A percentile compares a stretch with the other conserved stretches of the same genome.
These are phyloP conservation scores for Nicotiana paniculata DNA, from an alignment of 257 asterid genomes.

Conservation along the genomic window DNA sequence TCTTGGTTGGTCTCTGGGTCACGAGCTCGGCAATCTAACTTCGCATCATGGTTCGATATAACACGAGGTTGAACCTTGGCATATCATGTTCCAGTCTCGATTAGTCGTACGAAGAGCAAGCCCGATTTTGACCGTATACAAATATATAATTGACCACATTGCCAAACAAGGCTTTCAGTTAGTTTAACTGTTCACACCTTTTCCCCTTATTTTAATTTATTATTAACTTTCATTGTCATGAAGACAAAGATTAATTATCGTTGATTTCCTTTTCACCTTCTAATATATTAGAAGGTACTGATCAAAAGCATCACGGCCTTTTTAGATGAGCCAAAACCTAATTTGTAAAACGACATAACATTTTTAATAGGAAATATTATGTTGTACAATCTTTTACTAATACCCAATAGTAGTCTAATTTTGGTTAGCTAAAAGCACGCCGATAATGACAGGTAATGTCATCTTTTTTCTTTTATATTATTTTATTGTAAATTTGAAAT, in stretches of 20 bases:
- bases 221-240: not conserved
- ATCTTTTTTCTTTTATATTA: not conserved
- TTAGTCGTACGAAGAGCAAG: too few relatives aligned
- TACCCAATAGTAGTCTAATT: conserved; percentile 10
- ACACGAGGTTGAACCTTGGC: too few relatives aligned
- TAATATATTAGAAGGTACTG: not conserved
- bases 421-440: conserved; percentile 13
- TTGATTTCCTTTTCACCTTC: not conserved
- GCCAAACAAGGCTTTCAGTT: too few relatives aligned
- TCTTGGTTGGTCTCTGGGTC: too few relatives aligned
- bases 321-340: conserved; percentile 14
- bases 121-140: too few relatives aligned
- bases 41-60: too few relatives aligned
- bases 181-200: too few relatives aligned
- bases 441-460: conserved; percentile 10
- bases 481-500: too few relatives aligned
- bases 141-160: too few relatives aligned
- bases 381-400: not conserved
- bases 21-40: too few relatives aligned
- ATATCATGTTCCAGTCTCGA: too few relatives aligned
- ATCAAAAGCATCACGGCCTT: not conserved
- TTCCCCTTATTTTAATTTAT: too few relatives aligned
- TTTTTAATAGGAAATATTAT: not conserved
- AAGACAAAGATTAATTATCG: not conserved
- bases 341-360: conserved; percentile 18